These are phyloP conservation scores for Taxawa tesnikishii DNA, from an alignment of 2,329 filamentous ascomycete species.

Conservation along the genomic window DNA sequence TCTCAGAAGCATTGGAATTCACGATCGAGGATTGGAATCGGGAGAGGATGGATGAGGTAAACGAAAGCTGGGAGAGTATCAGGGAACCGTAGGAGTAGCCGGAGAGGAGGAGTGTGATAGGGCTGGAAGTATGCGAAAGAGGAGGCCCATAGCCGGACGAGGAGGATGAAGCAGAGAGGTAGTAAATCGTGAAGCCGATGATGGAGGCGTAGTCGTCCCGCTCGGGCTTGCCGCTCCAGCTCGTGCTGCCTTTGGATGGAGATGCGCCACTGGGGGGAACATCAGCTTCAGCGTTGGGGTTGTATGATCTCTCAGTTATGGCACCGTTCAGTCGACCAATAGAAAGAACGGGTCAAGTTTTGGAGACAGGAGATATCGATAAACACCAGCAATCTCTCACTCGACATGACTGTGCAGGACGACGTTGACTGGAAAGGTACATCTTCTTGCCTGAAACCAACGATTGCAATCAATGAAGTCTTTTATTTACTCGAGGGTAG, in stretches of 20 bases:
- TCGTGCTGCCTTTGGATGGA: constrained; percentile 63
- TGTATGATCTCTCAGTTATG: too few species aligned
- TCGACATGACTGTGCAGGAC: too few species aligned
- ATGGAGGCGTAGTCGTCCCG: constrained; percentile 72
- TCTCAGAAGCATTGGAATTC: constrained; percentile 54
- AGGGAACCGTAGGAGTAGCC: constrained; percentile 91
- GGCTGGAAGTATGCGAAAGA: too few species aligned
- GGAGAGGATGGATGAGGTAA: constrained; percentile 41
- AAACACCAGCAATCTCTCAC: too few species aligned
- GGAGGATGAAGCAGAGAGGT: too few species aligned
- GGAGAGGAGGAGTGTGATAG: constrained; percentile 52
- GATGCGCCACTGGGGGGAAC: constrained; percentile 55
- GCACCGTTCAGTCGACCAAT: neutral
- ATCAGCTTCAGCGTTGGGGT: constrained; percentile 9
- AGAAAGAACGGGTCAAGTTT: neutral
- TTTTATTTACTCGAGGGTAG: too few species aligned
- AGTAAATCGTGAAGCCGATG: constrained; percentile 66
- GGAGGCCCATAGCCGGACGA: too few species aligned
- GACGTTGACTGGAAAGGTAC: too few species aligned
- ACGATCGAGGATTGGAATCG: constrained; percentile 41
- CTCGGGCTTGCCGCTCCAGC: constrained; percentile 77
- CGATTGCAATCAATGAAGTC: too few species aligned
- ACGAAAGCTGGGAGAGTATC: constrained; percentile 61
- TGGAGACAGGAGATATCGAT: too few species aligned
- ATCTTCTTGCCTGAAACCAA: too few species aligned